Evolutionary conservation across 176 grass and related monocot genomes (phyloP).

Genomic region (Avena atlantica): DNA sequence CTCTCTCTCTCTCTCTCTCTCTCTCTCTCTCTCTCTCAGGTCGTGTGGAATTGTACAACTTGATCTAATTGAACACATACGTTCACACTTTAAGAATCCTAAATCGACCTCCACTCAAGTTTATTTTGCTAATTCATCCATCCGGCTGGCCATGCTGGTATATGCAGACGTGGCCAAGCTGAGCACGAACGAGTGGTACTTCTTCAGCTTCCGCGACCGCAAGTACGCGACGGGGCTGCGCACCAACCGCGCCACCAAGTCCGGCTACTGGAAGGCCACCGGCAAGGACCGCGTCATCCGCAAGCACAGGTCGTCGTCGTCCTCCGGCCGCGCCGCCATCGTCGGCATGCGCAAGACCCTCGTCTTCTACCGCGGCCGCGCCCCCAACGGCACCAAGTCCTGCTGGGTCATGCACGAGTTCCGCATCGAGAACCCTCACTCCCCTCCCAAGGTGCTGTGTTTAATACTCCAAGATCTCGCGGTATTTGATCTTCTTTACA

Average conservation of each 20-base stretch:
- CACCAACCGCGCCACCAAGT: conserved; percentile 77
- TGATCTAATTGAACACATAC: background rate
- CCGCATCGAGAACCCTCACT: conserved; percentile 61
- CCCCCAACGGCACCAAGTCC: conserved; percentile 81
- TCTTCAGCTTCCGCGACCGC: conserved; percentile 90
- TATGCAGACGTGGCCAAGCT: conserved; percentile 69
- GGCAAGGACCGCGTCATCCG: conserved; percentile 73
- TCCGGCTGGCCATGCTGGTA: background rate
- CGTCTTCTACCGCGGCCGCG: conserved; percentile 80
- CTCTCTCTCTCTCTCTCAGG: too few relatives aligned
- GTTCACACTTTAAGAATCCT: background rate
- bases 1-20: too few relatives aligned
- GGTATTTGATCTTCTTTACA: background rate
- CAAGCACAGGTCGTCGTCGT: background rate
- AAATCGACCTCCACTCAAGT: background rate
- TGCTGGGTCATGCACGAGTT: conserved; percentile 94
- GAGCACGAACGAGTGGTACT: conserved; percentile 80
- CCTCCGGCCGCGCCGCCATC: background rate
- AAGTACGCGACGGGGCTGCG: conserved; percentile 83
- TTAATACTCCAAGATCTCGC: background rate
- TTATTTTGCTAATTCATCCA: background rate
- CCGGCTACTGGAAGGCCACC: conserved; percentile 93
- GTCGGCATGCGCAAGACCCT: conserved; percentile 93
- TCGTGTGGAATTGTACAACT: background rate
- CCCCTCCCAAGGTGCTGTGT: conserved; percentile 58